A percentile compares a stretch with the other conserved stretches of the same genome.
These are phyloP conservation scores for Amaranthus tricolor DNA, from an alignment of 179 eudicot species.

Conservation along the genomic window DNA sequence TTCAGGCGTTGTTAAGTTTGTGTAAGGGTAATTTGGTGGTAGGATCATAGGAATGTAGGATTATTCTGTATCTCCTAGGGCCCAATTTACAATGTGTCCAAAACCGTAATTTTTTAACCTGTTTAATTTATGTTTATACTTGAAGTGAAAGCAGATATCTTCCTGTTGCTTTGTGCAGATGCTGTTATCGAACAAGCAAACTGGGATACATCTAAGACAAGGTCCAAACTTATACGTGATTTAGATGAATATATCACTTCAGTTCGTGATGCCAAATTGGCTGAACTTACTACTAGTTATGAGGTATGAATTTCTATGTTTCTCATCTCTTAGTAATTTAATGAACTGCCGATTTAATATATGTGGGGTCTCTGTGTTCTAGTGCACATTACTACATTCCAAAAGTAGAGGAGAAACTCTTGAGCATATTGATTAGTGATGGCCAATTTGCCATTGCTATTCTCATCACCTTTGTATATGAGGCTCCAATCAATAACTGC, in stretches of 20 bases:
- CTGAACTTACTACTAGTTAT: conserved; percentile 68
- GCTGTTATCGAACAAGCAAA: conserved; percentile 64
- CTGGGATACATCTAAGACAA: conserved; percentile 83
- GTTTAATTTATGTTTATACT: no score
- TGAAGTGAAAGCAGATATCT: not conserved
- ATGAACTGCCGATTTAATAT: not conserved
- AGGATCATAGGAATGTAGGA: no score
- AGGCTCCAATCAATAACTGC: no score
- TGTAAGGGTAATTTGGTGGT: not conserved
- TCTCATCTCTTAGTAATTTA: not conserved
- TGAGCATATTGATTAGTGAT: no score
- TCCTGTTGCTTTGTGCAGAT: conserved; percentile 42
- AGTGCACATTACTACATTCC: no score
- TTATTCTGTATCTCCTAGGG: no score
- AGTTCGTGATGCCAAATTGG: conserved; percentile 75
- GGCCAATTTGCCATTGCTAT: no score
- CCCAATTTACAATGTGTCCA: not conserved
- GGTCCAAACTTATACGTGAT: conserved; percentile 81
- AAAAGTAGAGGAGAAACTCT: no score
- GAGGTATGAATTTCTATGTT: conserved; percentile 53
- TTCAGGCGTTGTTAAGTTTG: not conserved
- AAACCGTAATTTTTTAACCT: not conserved
- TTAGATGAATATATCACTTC: conserved; percentile 70
- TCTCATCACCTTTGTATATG: no score
- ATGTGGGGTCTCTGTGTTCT: not conserved